A percentile compares a stretch with the other conserved stretches of the same genome.
Conservation (phyloP, 2,329 filamentous ascomycete species). For the Huntiella omanensis region DNA sequence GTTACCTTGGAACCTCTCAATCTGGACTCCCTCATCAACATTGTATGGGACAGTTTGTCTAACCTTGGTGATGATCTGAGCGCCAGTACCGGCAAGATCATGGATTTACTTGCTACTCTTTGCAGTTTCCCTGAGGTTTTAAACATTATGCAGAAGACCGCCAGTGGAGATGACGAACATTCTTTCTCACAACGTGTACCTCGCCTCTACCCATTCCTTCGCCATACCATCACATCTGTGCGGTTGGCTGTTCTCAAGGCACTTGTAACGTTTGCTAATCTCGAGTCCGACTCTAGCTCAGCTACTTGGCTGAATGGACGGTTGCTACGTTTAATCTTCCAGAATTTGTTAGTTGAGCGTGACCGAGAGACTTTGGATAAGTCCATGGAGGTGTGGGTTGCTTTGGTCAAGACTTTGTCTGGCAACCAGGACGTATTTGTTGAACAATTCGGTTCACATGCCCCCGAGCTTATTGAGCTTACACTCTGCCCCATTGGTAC, state of each 20-base stretch:
- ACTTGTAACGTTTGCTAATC: conserved; percentile 75
- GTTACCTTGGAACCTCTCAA: conserved; percentile 65
- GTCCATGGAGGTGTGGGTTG: conserved; percentile 74
- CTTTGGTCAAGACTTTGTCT: conserved; percentile 51
- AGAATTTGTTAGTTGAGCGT: conserved; percentile 85
- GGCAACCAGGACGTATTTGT: conserved; percentile 46
- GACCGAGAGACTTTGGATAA: conserved; percentile 66
- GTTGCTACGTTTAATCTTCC: conserved; percentile 74
- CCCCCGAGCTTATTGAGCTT: conserved; percentile 66
- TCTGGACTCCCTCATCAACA: conserved; percentile 68
- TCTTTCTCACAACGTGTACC: conserved; percentile 89
- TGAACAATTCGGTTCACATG: conserved; percentile 53
- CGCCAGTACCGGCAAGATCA: conserved; percentile 92
- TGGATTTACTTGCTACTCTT: conserved; percentile 90
- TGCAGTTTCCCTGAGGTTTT: conserved; percentile 88
- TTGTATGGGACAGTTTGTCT: conserved; percentile 93
- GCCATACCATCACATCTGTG: conserved; percentile 93
- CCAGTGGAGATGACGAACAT: conserved; percentile 61
- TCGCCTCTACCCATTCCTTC: conserved; percentile 82
- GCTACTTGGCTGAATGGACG: conserved; percentile 66
- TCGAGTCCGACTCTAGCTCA: conserved; percentile 56
- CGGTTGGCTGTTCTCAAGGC: conserved; percentile 84
- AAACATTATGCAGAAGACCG: conserved; percentile 82
- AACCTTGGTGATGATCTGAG: conserved; percentile 94
- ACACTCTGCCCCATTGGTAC: conserved; percentile 85